Conservation (phyloP, 2,329 filamentous ascomycete species). For the Nemania sp. region DNA sequence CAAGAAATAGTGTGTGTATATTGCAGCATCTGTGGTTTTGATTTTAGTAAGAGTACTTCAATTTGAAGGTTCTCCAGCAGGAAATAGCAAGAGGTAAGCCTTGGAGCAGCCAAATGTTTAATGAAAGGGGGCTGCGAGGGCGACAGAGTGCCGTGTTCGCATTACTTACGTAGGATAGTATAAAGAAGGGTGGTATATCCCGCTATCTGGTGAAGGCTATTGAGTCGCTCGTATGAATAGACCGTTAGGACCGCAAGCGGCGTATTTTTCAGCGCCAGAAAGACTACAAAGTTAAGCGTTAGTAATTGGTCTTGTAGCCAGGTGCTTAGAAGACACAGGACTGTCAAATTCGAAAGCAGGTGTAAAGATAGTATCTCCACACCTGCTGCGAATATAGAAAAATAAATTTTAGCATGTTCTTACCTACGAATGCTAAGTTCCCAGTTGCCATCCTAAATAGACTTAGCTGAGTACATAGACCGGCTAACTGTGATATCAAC, state of each 20-base stretch:
- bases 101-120: not conserved
- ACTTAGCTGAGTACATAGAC: constrained; percentile 31
- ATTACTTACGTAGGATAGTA: constrained; percentile 49
- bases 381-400: not conserved
- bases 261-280: constrained; percentile 63
- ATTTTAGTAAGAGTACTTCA: constrained; percentile 7
- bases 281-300: constrained; percentile 53
- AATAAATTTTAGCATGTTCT: constrained; percentile 14
- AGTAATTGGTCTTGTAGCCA: not conserved
- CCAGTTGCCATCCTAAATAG: constrained; percentile 58
- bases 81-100: too few species aligned
- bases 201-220: constrained; percentile 59
- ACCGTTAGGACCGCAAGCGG: constrained; percentile 58
- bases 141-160: not conserved
- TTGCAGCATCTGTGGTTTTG: constrained; percentile 46
- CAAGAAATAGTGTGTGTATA: constrained; percentile 52
- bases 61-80: not conserved
- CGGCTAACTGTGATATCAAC: constrained; percentile 11
- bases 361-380: not conserved
- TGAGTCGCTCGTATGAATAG: constrained; percentile 61
- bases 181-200: constrained; percentile 58
- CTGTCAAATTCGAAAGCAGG: not conserved
- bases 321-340: not conserved
- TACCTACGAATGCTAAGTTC: constrained; percentile 54
- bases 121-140: not conserved